phyloP scores from a whole-genome alignment of 306 rosid species.

The Vachellia pachyceras region DNA sequence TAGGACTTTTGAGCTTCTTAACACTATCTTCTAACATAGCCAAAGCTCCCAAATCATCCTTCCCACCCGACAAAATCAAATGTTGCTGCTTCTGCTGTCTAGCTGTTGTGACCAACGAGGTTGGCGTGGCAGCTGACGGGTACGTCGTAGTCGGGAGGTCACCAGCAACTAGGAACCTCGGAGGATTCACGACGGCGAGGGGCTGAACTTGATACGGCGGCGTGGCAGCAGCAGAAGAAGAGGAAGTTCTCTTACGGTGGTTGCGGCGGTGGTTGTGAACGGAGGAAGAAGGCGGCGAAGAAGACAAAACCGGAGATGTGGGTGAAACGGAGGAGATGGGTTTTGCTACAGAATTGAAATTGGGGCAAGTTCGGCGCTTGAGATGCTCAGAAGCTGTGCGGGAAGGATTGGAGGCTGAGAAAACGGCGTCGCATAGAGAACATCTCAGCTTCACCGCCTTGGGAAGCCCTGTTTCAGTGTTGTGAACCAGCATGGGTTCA shows the following conservation, averaged over 20 bases:
- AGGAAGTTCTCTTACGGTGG: slow-evolving; percentile 67
- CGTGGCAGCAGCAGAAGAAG: slow-evolving; percentile 33
- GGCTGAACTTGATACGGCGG: slow-evolving; percentile 56
- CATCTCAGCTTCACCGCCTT: slow-evolving; percentile 95
- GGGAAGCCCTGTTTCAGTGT: slow-evolving; percentile 76
- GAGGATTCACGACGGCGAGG: slow-evolving; percentile 58
- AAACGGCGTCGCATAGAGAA: slow-evolving; percentile 81
- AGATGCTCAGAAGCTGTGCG: slow-evolving; percentile 95
- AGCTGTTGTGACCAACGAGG: slow-evolving; percentile 29
- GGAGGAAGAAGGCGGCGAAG: slow-evolving; percentile 44
- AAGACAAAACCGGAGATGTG: slow-evolving; percentile 35
- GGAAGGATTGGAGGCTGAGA: slow-evolving; percentile 94
- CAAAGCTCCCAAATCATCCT: slow-evolving; percentile 86
- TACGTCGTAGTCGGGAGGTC: slow-evolving; percentile 40
- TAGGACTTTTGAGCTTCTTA: slow-evolving; percentile 94
- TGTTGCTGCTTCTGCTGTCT: slow-evolving; percentile 59
- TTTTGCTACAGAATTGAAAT: slow-evolving; percentile 66
- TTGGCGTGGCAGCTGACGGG: not conserved
- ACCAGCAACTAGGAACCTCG: slow-evolving; percentile 45
- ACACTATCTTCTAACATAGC: slow-evolving; percentile 96
- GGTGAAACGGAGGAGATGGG: slow-evolving; percentile 84
- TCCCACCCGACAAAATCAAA: slow-evolving; percentile 89
- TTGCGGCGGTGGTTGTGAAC: slow-evolving; percentile 32
- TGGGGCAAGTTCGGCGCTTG: slow-evolving; percentile 94
- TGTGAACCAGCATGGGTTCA: slow-evolving; percentile 73